These are phyloP conservation scores for Plantago ovata DNA, from an alignment of 257 asterid species.

Conservation along the genomic window DNA sequence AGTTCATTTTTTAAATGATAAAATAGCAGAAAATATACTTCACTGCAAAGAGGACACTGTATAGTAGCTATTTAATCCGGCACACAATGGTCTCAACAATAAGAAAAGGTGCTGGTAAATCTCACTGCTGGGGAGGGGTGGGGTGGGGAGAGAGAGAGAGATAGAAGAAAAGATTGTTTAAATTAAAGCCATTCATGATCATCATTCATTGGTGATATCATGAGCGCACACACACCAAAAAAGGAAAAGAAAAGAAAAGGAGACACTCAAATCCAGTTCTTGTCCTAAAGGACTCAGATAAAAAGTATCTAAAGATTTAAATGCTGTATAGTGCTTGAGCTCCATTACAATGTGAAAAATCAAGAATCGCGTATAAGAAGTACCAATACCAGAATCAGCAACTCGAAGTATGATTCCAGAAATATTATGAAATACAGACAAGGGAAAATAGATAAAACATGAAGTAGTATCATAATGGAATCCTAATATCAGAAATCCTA, in stretches of 20 bases:
- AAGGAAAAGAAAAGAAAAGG: too few species aligned
- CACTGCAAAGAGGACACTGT: not conserved
- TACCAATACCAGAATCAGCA: not conserved
- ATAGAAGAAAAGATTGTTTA: too few species aligned
- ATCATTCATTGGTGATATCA: too few species aligned
- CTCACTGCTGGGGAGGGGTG: not conserved
- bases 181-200: too few species aligned
- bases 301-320: too few species aligned
- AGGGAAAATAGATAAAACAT: not conserved
- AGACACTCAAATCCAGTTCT: too few species aligned
- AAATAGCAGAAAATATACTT: not conserved
- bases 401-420: not conserved
- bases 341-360: not conserved
- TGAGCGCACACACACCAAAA: too few species aligned
- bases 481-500: too few species aligned
- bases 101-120: not conserved
- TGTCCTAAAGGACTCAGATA: too few species aligned
- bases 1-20: not conserved
- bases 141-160: too few species aligned
- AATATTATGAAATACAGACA: not conserved
- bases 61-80: slow-evolving; percentile 1
- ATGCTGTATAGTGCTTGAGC: not conserved
- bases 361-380: not conserved
- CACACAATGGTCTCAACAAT: not conserved
- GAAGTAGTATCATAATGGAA: too few species aligned